These are phyloP conservation scores for Lineolata rhizophorae DNA, from an alignment of 495 filamentous ascomycete genomes.

Conservation along the genomic window DNA sequence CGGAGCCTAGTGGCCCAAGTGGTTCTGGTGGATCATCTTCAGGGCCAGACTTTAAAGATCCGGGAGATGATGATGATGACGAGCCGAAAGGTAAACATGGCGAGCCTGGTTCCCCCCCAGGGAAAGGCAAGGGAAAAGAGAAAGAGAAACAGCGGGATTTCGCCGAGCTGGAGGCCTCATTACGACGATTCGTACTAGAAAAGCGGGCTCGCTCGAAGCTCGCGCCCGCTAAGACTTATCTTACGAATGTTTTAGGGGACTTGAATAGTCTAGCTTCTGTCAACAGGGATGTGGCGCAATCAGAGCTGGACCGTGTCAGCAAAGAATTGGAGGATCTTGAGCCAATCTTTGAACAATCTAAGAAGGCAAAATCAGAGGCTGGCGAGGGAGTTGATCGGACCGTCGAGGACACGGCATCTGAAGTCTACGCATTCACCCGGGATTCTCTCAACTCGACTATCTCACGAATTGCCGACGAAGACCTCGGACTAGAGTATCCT, in stretches of 20 bases:
- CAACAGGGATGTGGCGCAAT: conserved; percentile 67
- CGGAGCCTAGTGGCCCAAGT: conserved; percentile 25
- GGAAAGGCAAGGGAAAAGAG: conserved; percentile 78
- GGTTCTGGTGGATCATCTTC: conserved; percentile 34
- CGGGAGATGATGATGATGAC: conserved; percentile 32
- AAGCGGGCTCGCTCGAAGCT: conserved; percentile 90
- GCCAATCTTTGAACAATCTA: conserved; percentile 63
- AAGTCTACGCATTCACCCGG: conserved; percentile 67
- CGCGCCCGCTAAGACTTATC: conserved; percentile 85
- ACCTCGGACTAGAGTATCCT: conserved; percentile 67
- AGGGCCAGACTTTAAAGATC: conserved; percentile 16
- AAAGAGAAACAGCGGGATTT: conserved; percentile 76
- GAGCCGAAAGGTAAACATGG: conserved; percentile 21
- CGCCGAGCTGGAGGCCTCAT: conserved; percentile 62
- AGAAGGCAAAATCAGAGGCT: conserved; percentile 61
- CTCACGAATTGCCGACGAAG: conserved; percentile 44
- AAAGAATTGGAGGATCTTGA: conserved; percentile 63
- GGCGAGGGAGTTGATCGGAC: conserved; percentile 58
- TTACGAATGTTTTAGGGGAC: conserved; percentile 81
- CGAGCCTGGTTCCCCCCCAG: conserved; percentile 25
- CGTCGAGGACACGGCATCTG: conserved; percentile 65
- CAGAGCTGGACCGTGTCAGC: conserved; percentile 66
- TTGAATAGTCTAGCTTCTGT: conserved; percentile 62
- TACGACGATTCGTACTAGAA: conserved; percentile 86
- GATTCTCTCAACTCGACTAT: conserved; percentile 50